These are phyloP conservation scores for Iberis amara DNA, from an alignment of 441 rosid genomes.

Conservation along the genomic window DNA sequence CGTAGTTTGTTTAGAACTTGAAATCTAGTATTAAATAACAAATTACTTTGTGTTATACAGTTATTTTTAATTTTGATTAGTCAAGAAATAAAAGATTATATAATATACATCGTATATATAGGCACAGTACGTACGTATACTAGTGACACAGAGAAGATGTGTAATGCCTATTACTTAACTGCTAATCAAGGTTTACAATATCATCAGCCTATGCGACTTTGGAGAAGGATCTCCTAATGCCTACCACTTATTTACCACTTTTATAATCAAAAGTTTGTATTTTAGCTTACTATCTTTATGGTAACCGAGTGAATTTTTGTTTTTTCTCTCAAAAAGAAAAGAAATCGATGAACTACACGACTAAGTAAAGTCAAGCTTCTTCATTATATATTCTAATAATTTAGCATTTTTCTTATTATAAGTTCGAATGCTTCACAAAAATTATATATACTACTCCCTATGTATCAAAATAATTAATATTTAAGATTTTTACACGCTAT, in stretches of 20 bases:
- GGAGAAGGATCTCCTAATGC: conserved; percentile 24
- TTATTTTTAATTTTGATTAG: no score
- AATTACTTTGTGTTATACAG: no score
- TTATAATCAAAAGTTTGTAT: conserved; percentile 26
- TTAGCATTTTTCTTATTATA: not conserved
- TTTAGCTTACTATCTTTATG: conserved; percentile 26
- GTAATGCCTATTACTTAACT: conserved; percentile 29
- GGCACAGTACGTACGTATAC: no score
- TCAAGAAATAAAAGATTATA: no score
- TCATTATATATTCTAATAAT: not conserved
- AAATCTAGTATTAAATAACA: no score
- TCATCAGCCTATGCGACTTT: conserved; percentile 21
- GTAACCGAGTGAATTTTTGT: conserved; percentile 5
- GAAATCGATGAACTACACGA: not conserved
- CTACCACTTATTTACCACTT: conserved; percentile 25
- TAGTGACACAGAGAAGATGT: not conserved
- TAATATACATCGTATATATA: no score
- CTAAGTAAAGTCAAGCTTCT: not conserved
- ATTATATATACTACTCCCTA: no score
- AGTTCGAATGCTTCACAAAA: not conserved
- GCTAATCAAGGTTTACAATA: conserved; percentile 21
- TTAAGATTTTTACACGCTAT: no score
- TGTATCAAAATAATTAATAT: no score
- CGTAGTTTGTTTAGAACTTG: no score
- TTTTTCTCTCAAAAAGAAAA: not conserved